Base-by-base conservation (phyloP, 2,329 filamentous ascomycete species). In the Drechslera avenae region DNA sequence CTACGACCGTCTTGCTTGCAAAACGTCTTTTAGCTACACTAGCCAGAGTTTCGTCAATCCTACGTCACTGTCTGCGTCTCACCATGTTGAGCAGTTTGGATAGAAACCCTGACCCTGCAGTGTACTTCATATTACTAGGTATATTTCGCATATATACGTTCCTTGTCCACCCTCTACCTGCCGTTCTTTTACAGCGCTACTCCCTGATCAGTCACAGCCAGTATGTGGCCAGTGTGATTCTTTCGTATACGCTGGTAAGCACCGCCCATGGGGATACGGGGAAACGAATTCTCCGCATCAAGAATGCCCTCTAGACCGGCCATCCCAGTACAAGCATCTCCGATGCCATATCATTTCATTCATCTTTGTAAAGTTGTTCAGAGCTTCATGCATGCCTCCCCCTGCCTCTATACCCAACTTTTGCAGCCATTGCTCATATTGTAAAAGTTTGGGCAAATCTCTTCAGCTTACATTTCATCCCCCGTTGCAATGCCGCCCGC, bases 381-480 rank as follows among this genome's bases (percentile, higher is more conserved):
- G 19, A 4, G 19, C 4, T 23, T 23, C 5, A 19, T 10, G 31
- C 14, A 9, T 21, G 23, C 17, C 23, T 34, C n/a, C 5, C 26
- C 4, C 23, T n/a, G 7, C 12, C 30, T 16, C 17, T 17, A 8
- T 19, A 28, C 13, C 13, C 5, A 34, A n/a, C 14, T 50, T 40
- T 47, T 39, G 23, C 9, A 28, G 8, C 23, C 32, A 18, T 39
- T 59, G 16, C 21, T 53, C 36, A 63, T 28, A 52, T 54, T 33
- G 50, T 37, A 26, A 60, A 64, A 30, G 51, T 67, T 32, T 62
- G 57, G 3, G 65, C 67, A 14, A 70, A 48, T 39, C 54, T 62
- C 56, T 61, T 71, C 39, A 72, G 53, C 43, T 56, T 66, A 8
- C 63, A 63, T 37, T 62, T 67, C 53, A 69, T 50, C 1, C 64